Conservation (phyloP, 495 filamentous ascomycete genomes). For the Talaromyces liani region DNA sequence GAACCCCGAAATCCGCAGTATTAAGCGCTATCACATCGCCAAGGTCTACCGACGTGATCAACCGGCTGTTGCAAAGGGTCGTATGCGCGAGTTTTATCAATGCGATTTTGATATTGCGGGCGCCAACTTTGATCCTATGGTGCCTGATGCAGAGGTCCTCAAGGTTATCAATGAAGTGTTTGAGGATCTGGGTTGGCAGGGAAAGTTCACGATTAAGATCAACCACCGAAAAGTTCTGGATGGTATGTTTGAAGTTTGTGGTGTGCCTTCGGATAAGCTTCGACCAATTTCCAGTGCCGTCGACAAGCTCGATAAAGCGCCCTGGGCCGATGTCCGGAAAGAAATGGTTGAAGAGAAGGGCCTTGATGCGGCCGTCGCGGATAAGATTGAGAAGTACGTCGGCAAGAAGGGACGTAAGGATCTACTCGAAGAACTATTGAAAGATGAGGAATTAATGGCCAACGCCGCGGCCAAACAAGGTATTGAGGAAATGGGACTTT, state of each 20-base stretch:
- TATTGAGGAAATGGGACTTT: slow-evolving; percentile 69
- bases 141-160: slow-evolving; percentile 91
- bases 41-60: slow-evolving; percentile 82
- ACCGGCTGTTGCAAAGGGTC: slow-evolving; percentile 77
- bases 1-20: slow-evolving; percentile 64
- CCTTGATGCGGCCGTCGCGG: slow-evolving; percentile 62
- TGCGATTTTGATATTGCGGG: slow-evolving; percentile 97
- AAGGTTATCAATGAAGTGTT: slow-evolving; percentile 82
- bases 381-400: slow-evolving; percentile 80
- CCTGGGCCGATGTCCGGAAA: slow-evolving; percentile 82
- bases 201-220: slow-evolving; percentile 77
- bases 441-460: slow-evolving; percentile 52
- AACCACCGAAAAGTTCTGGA: slow-evolving; percentile 95
- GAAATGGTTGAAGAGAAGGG: slow-evolving; percentile 95
- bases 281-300: slow-evolving; percentile 83
- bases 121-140: slow-evolving; percentile 73
- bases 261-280: slow-evolving; percentile 80
- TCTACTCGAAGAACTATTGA: slow-evolving; percentile 56
- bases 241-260: slow-evolving; percentile 83
- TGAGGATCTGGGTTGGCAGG: slow-evolving; percentile 64
- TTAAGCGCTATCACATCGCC: slow-evolving; percentile 85
- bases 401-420: slow-evolving; percentile 60
- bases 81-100: slow-evolving; percentile 96
- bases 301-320: slow-evolving; percentile 91
- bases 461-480: slow-evolving; percentile 72